Evolutionary conservation across 139 green algal genomes (phyloP), one percentile per base, ranked within the genome.

Genomic region (Micractinium conductrix): DNA sequence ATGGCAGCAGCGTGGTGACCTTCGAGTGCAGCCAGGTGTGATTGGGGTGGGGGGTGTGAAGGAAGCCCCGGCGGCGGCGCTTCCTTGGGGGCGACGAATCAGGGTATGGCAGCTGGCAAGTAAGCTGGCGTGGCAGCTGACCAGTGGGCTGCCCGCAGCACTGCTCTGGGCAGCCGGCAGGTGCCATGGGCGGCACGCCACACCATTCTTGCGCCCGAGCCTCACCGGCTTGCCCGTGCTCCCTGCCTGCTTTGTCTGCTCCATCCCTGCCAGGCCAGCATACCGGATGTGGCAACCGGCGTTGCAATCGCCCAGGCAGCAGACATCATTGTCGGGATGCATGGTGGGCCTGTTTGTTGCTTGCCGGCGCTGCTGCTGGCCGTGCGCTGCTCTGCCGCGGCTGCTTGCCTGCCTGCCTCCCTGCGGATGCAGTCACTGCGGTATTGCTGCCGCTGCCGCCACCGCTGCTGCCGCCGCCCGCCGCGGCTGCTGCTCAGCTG

Each of bases 281-380:
- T 43, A 21, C 71, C 71, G 10, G n/a, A 58, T 28, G 16, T 78
- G 30, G 28, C 43, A 38, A 28, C 42, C 0, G 71, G 71, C 6
- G 71, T 78, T 26, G 71, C 71, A 28, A 43, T 30, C 26, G 71
- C 71, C 9, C 71, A 78, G 42, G 71, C 37, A 8, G 71, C 71
- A 8, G 42, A 58, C 71, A 16, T 78, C 4, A 21, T 78, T 26
- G 71, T 78, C 26, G 71, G 71, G 26, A 78, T 78, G 3, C 71
- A 78, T 43, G 71, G 71, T 60, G 42, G 37, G 40, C 21, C 16
- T 19, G 4, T 30, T 7, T 7, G 4, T 14, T 7, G 12, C 55
- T 65, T n/a, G 16, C 55, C 30, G 16, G 16, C 19, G 55, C 55
- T 19, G 4, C 55, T 28, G 4, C 16, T 28, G 55, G 26, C 55